phyloP scores from a whole-genome alignment of 805 yeast species.

The Sugiyamaella boreocaroliniensis region DNA sequence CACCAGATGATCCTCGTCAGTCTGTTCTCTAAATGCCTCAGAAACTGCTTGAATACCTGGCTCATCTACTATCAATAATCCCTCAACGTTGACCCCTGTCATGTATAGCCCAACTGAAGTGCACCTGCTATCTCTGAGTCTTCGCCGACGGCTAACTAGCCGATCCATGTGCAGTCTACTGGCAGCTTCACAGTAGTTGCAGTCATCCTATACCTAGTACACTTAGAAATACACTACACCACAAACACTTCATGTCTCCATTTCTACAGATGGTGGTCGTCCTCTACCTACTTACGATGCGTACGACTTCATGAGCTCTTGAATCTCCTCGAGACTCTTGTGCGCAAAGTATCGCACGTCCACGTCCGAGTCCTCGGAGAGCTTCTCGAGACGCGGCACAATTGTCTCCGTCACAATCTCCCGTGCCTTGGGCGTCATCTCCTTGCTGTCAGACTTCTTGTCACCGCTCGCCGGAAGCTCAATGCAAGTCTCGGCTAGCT shows the following conservation, averaged over 20 bases:
- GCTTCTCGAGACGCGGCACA: conserved; percentile 59
- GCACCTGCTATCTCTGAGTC: too few species aligned
- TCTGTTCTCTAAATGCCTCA: too few species aligned
- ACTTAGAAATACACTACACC: background rate
- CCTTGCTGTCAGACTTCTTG: background rate
- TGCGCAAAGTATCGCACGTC: conserved; percentile 86
- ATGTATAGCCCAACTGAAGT: too few species aligned
- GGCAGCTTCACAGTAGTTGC: too few species aligned
- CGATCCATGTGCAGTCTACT: too few species aligned
- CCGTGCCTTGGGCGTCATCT: conserved; percentile 4
- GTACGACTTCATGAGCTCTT: conserved; percentile 11
- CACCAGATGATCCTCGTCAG: too few species aligned
- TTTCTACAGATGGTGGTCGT: background rate
- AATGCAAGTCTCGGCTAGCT: conserved; percentile 48
- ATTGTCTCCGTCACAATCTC: conserved; percentile 40
- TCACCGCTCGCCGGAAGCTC: conserved; percentile 4
- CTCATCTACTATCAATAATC: too few species aligned
- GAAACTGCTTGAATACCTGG: too few species aligned
- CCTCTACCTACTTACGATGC: background rate
- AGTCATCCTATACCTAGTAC: too few species aligned
- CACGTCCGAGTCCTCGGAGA: conserved; percentile 67
- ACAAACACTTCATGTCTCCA: background rate
- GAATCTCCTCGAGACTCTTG: conserved; percentile 46
- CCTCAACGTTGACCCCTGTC: too few species aligned
- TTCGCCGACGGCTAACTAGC: too few species aligned